Evolutionary conservation across 2,329 filamentous ascomycete species (phyloP), one percentile per base, ranked within the genome.

Genomic region (Calonectria hongkongensis): DNA sequence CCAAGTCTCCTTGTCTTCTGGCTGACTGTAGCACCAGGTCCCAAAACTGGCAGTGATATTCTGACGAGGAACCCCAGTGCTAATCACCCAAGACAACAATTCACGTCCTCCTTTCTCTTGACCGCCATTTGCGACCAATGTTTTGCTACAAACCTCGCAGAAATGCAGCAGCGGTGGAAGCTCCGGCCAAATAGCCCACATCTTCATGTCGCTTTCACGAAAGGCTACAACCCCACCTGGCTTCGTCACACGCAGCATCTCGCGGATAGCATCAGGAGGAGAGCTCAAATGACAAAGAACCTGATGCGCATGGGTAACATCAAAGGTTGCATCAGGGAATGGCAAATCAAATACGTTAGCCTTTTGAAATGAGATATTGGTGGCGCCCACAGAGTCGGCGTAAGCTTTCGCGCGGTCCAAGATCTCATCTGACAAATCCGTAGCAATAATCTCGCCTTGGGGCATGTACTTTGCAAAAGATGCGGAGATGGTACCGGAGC

Each of bases 401-500:
- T 74, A 81, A 0, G 74, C 70, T 21, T 68, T 75, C 4, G 81
- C 81, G 30, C 79, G 78, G n/a, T 45, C 66, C 9, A 83, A 78
- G 16, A 83, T 82, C 62, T 81, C 80, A 9, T 81, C 77, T 2
- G 81, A 82, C 30, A 83, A 72, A 60, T 83, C 81, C 3, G 80
- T 82, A 1, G 81, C 81, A 0, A 73, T 80, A 2, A 87, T 80
- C 8, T 78, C 73, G n/a, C 87, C 87, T 7, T 84, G 56, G 3
- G 82, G 81, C 2, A 85, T 85, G 70, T 84, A 81, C 41, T 82
- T 81, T 51, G 83, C 84, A 48, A 89, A 79, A 9, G 84, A 85
- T 0, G 82, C 80, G 4, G 87, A 86, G 76, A 89, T 89, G 36
- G 85, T 88, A 2, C 87, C 88, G 0, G 88, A 86, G 0, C 88